Evolutionary conservation across 2,329 filamentous ascomycete species (phyloP).

Genomic region (Aspergillus sp.): DNA sequence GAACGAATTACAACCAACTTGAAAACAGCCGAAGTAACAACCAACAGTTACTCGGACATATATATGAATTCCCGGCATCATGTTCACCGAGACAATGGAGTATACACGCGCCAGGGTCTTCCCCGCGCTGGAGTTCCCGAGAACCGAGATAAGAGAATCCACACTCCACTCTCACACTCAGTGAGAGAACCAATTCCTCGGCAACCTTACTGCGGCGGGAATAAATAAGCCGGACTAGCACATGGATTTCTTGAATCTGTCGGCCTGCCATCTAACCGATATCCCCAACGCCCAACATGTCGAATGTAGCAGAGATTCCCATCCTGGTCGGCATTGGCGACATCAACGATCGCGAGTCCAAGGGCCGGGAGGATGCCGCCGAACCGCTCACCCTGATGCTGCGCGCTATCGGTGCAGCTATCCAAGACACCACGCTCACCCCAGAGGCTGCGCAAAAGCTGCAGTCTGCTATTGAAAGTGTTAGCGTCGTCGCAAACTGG

Average conservation of each 20-base stretch:
- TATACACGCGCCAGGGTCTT: neutral
- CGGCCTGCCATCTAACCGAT: neutral
- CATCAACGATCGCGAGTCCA: constrained; percentile 55
- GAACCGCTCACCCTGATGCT: constrained; percentile 62
- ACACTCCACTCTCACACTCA: neutral
- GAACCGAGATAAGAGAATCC: constrained; percentile 2
- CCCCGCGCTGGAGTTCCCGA: constrained; percentile 3
- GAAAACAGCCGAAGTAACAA: neutral
- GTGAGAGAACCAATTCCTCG: neutral
- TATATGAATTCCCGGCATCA: neutral
- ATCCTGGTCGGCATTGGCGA: constrained; percentile 66
- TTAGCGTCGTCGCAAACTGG: constrained; percentile 63
- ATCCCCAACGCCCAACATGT: neutral
- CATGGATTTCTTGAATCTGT: neutral
- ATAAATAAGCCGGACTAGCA: constrained; percentile 7
- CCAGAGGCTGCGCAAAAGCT: constrained; percentile 35
- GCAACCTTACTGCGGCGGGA: neutral
- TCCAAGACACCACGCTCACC: constrained; percentile 44
- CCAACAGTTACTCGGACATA: neutral
- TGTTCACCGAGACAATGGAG: neutral
- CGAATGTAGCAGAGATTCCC: constrained; percentile 33
- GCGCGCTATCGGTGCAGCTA: constrained; percentile 52
- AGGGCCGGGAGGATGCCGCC: constrained; percentile 51
- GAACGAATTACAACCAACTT: neutral
- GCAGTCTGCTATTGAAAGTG: constrained; percentile 54